Evolutionary conservation across 306 rosid genomes (phyloP).

Genomic region (Geum urbanum): DNA sequence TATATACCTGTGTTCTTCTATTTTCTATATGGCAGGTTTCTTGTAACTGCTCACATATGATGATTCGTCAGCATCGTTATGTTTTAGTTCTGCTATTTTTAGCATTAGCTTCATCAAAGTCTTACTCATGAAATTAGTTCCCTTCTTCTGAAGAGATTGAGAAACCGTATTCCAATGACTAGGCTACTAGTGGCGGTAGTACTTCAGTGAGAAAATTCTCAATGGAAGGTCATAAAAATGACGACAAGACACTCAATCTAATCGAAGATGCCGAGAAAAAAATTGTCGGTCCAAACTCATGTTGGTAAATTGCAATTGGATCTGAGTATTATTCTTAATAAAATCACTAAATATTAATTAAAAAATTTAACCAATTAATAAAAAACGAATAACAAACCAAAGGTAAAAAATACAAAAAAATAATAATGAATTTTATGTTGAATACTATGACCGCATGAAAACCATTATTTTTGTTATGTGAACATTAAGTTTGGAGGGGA

Average conservation of each 20-base stretch:
- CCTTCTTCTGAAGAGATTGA: conserved; percentile 37
- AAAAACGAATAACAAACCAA: too few relatives aligned
- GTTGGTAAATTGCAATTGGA: conserved; percentile 85
- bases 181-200: conserved; percentile 25
- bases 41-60: conserved; percentile 34
- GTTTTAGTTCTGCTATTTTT: conserved; percentile 30
- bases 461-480: too few relatives aligned
- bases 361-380: too few relatives aligned
- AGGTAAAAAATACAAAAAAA: too few relatives aligned
- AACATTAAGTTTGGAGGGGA: too few relatives aligned
- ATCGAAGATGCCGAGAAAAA: conserved; percentile 53
- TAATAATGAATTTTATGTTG: too few relatives aligned
- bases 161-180: conserved; percentile 20
- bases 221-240: conserved; percentile 43
- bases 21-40: conserved; percentile 26
- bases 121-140: conserved; percentile 68
- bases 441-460: too few relatives aligned
- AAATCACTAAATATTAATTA: too few relatives aligned
- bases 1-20: too few relatives aligned
- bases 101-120: conserved; percentile 26
- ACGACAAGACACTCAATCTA: conserved; percentile 44
- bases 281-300: conserved; percentile 44
- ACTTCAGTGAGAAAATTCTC: conserved; percentile 58
- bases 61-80: background rate
- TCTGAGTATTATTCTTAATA: too few relatives aligned